phyloP scores from a whole-genome alignment of 2,329 filamentous ascomycete species.

The Trichoderma hamatum region DNA sequence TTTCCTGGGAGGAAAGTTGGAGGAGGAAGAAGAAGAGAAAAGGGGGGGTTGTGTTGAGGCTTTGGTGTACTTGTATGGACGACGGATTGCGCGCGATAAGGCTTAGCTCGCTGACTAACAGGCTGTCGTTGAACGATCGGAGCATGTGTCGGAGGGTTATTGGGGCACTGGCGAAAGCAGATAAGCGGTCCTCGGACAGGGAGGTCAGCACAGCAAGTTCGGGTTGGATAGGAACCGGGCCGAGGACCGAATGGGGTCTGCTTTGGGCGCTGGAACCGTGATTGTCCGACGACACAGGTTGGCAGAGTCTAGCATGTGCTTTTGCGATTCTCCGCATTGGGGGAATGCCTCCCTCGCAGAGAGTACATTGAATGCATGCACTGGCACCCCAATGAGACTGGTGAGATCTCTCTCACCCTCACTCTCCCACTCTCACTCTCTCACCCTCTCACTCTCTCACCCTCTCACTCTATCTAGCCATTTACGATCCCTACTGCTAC shows the following conservation, averaged over 20 bases:
- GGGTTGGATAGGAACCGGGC: slow-evolving; percentile 14
- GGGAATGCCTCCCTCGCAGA: too few relatives aligned
- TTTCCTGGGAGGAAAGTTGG: neutral
- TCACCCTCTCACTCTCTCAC: too few relatives aligned
- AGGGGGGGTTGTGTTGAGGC: slow-evolving; percentile 14
- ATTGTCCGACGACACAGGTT: slow-evolving; percentile 19
- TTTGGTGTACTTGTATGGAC: slow-evolving; percentile 20
- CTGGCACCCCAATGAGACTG: neutral
- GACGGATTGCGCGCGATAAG: slow-evolving; percentile 23
- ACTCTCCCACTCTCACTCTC: too few relatives aligned
- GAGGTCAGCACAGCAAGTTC: slow-evolving; percentile 11
- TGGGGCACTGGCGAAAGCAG: neutral
- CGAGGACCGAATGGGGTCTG: slow-evolving; percentile 12
- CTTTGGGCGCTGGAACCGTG: neutral
- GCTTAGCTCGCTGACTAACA: slow-evolving; percentile 23
- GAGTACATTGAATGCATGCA: too few relatives aligned
- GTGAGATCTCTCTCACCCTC: neutral
- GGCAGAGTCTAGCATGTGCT: slow-evolving; percentile 8
- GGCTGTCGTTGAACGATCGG: slow-evolving; percentile 13
- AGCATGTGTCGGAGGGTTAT: neutral
- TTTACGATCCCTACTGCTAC: too few relatives aligned
- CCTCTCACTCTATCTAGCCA: neutral
- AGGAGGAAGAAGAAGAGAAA: neutral
- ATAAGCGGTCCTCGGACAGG: slow-evolving; percentile 12
- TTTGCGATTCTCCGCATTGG: neutral